phyloP scores from a whole-genome alignment of 148 eudicot genomes.

The Fagopyrum tataricum region DNA sequence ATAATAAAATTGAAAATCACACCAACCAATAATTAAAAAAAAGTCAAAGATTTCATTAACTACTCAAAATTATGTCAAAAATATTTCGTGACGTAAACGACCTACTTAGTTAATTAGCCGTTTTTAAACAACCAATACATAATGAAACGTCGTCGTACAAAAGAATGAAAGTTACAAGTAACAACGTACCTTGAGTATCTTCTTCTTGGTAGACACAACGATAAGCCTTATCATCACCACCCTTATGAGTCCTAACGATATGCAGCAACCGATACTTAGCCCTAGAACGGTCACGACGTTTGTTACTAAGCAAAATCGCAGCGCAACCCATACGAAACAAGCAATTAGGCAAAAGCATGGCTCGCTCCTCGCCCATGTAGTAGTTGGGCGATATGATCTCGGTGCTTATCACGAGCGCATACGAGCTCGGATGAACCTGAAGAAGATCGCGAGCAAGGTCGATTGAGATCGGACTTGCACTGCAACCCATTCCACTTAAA shows the following conservation, averaged over 20 bases:
- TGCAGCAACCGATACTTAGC: slow-evolving; percentile 28
- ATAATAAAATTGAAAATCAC: no score
- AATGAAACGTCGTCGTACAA: background rate
- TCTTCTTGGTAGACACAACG: slow-evolving; percentile 25
- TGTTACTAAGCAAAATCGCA: slow-evolving; percentile 22
- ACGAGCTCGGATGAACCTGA: slow-evolving; percentile 19
- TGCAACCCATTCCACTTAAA: slow-evolving; percentile 31
- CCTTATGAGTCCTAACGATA: slow-evolving; percentile 29
- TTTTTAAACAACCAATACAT: no score
- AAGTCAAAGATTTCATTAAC: background rate
- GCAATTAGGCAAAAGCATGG: slow-evolving; percentile 30
- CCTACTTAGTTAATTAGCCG: no score
- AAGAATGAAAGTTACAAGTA: no score
- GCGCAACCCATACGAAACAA: slow-evolving; percentile 31
- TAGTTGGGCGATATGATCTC: slow-evolving; percentile 28
- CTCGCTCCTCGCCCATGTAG: slow-evolving; percentile 23
- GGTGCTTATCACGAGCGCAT: slow-evolving; percentile 24
- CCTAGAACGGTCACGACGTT: slow-evolving; percentile 10
- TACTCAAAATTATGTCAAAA: no score
- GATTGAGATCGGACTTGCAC: slow-evolving; percentile 22
- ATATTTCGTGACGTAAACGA: no score
- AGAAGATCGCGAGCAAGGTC: slow-evolving; percentile 22
- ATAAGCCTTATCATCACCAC: slow-evolving; percentile 27
- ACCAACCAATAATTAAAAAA: no score
- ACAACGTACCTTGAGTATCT: slow-evolving; percentile 17